Conservation (phyloP, 805 yeast genomes). For the Torulaspora indica region DNA sequence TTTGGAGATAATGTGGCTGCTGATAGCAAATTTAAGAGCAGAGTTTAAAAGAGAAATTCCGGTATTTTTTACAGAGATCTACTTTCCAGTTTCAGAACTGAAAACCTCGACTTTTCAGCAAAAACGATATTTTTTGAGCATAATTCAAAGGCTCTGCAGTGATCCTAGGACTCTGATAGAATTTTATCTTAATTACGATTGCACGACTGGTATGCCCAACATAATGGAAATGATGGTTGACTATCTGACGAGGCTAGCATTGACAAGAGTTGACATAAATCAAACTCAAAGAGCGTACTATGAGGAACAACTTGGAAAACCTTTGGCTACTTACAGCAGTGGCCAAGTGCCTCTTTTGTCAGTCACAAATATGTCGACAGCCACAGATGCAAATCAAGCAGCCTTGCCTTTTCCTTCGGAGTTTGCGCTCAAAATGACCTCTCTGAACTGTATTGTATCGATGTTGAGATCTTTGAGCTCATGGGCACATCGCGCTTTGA, state of each 20-base stretch:
- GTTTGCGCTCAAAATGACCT: conserved; percentile 75
- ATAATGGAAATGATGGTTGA: conserved; percentile 79
- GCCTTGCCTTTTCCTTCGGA: conserved; percentile 57
- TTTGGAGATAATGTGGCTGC: conserved; percentile 87
- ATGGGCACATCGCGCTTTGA: conserved; percentile 74
- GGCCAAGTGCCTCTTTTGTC: conserved; percentile 72
- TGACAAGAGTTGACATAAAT: conserved; percentile 67
- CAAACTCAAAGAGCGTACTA: conserved; percentile 58
- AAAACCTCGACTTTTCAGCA: conserved; percentile 89
- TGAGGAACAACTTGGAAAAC: conserved; percentile 47
- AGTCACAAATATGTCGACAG: conserved; percentile 52
- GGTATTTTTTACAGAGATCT: conserved; percentile 86
- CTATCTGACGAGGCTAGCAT: conserved; percentile 61
- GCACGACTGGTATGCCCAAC: conserved; percentile 77
- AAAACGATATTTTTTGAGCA: conserved; percentile 74
- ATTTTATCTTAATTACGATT: conserved; percentile 90
- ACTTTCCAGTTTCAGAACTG: conserved; percentile 90
- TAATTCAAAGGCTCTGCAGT: conserved; percentile 75
- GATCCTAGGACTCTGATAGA: conserved; percentile 91
- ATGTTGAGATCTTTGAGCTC: conserved; percentile 73
- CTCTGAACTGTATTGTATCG: conserved; percentile 76
- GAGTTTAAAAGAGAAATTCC: conserved; percentile 92
- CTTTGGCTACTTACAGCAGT: conserved; percentile 69
- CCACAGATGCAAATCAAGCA: conserved; percentile 20
- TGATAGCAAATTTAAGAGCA: conserved; percentile 74